phyloP scores from a whole-genome alignment of 345 rosid genomes.

The Cochlearia excelsa region DNA sequence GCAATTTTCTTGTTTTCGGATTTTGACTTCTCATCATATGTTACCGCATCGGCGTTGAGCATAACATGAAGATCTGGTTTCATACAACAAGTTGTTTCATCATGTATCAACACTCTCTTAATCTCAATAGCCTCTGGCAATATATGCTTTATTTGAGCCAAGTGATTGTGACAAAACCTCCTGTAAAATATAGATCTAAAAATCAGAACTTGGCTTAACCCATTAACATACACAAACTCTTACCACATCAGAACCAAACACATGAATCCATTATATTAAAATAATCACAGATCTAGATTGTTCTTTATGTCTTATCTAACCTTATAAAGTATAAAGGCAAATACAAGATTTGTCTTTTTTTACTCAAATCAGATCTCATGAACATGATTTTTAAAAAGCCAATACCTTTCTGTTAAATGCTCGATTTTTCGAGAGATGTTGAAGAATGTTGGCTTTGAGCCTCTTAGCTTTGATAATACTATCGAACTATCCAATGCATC shows the following conservation, averaged over 20 bases:
- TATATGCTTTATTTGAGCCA: constrained; percentile 76
- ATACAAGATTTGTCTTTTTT: neutral
- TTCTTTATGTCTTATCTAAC: constrained; percentile 13
- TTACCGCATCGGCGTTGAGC: constrained; percentile 46
- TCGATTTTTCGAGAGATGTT: constrained; percentile 57
- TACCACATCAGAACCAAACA: neutral
- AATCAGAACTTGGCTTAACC: neutral
- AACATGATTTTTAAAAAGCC: neutral
- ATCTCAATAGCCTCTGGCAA: constrained; percentile 72
- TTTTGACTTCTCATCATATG: constrained; percentile 35
- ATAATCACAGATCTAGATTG: constrained; percentile 9
- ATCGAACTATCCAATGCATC: constrained; percentile 62
- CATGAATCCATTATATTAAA: neutral
- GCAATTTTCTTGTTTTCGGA: constrained; percentile 43
- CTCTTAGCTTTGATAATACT: constrained; percentile 47
- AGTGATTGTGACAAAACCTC: constrained; percentile 58
- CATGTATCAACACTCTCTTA: constrained; percentile 51
- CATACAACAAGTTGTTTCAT: constrained; percentile 65
- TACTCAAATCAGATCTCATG: constrained; percentile 7
- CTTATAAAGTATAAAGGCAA: constrained; percentile 3
- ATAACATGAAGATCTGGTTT: constrained; percentile 69
- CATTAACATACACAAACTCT: neutral
- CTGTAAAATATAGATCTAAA: constrained; percentile 41
- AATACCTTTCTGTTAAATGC: constrained; percentile 68
- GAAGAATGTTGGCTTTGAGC: constrained; percentile 50